Evolutionary conservation across 345 rosid species (phyloP).

Genomic region (Brassica napus): Da-Ae NC_063435.1:28691501-28692000

Average conservation of each 20-base stretch:
- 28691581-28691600: constrained; percentile 67
- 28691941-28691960: constrained; percentile 4
- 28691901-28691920: constrained; percentile 45
- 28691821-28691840: not conserved
- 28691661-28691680: constrained; percentile 46
- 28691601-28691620: constrained; percentile 61
- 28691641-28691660: constrained; percentile 31
- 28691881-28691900: constrained; percentile 45
- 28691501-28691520: constrained; percentile 14
- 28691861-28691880: constrained; percentile 68
- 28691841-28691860: constrained; percentile 3
- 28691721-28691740: constrained; percentile 58
- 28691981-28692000: constrained; percentile 28
- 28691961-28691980: constrained; percentile 4
- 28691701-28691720: constrained; percentile 67
- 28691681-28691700: constrained; percentile 63
- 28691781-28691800: not conserved
- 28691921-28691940: constrained; percentile 8
- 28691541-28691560: not conserved
- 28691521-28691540: not conserved
- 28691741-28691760: constrained; percentile 24
- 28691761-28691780: not conserved
- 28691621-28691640: constrained; percentile 1
- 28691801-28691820: not conserved
- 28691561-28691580: constrained; percentile 50